phyloP scores from a whole-genome alignment of 1,284 basidiomycete species.

The Leccinum solheimii region DNA sequence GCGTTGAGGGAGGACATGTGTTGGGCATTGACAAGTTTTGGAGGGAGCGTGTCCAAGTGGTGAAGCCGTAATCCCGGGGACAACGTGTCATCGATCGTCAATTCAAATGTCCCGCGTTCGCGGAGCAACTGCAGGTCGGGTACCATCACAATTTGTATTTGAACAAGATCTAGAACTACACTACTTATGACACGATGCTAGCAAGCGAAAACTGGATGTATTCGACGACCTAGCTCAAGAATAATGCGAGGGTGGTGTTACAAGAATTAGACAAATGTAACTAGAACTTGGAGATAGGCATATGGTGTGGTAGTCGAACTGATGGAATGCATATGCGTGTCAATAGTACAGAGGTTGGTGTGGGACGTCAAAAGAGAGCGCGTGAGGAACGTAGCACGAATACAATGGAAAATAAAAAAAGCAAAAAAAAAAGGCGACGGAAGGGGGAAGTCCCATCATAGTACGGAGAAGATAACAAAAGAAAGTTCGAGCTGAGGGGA shows the following conservation, averaged over 20 bases:
- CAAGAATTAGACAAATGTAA: slow-evolving; percentile 35
- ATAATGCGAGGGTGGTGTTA: slow-evolving; percentile 26
- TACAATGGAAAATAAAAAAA: background rate
- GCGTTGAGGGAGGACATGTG: slow-evolving; percentile 33
- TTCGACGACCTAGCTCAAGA: slow-evolving; percentile 16
- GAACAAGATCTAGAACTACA: slow-evolving; percentile 34
- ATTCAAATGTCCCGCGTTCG: slow-evolving; percentile 6
- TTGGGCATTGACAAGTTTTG: slow-evolving; percentile 6
- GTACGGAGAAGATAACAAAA: background rate
- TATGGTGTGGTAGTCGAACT: slow-evolving; percentile 22
- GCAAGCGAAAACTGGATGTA: slow-evolving; percentile 18
- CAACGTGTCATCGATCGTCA: slow-evolving; percentile 22
- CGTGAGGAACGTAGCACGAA: slow-evolving; percentile 17
- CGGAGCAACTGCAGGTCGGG: slow-evolving; percentile 4
- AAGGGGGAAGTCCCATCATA: background rate
- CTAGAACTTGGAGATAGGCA: slow-evolving; percentile 15
- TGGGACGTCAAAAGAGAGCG: slow-evolving; percentile 19
- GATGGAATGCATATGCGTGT: slow-evolving; percentile 25
- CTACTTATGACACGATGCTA: slow-evolving; percentile 13
- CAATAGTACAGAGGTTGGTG: slow-evolving; percentile 27
- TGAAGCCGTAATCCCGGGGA: slow-evolving; percentile 33
- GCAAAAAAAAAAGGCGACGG: background rate
- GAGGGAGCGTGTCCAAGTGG: slow-evolving; percentile 18
- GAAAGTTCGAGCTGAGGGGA: slow-evolving; percentile 4
- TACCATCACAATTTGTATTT: slow-evolving; percentile 19